These are phyloP conservation scores for Ramularia endophylla DNA, from an alignment of 2,329 filamentous ascomycete genomes.

Conservation along the genomic window DNA sequence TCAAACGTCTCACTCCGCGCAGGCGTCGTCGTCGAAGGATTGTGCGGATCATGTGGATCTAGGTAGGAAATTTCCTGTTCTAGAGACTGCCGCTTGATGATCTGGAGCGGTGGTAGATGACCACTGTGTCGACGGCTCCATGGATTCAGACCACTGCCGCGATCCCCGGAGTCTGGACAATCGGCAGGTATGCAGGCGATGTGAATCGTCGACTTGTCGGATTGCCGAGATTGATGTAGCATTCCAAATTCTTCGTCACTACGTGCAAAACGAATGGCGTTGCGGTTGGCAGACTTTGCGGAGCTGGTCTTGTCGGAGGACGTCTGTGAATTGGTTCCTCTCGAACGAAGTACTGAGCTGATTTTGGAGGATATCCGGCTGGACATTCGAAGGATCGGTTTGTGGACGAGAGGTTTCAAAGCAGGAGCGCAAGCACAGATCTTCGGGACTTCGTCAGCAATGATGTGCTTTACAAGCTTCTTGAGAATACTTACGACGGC, in stretches of 20 bases:
- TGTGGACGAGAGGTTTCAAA: conserved; percentile 29
- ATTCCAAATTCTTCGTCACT: background rate
- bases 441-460: conserved; percentile 14
- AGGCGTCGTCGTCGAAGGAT: too few relatives aligned
- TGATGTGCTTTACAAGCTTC: background rate
- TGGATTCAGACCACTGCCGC: background rate
- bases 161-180: too few relatives aligned
- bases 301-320: background rate
- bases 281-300: too few relatives aligned
- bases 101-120: conserved; percentile 10
- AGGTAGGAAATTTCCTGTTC: conserved; percentile 16
- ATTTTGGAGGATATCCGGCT: conserved; percentile 18
- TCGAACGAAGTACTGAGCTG: conserved; percentile 17
- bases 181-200: too few relatives aligned
- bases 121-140: background rate
- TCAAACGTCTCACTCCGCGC: too few relatives aligned
- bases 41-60: background rate
- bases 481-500: conserved; percentile 35
- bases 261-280: too few relatives aligned
- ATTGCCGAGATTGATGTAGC: background rate
- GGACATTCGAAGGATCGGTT: conserved; percentile 16
- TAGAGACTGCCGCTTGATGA: conserved; percentile 17
- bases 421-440: conserved; percentile 36
- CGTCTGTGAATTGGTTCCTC: conserved; percentile 1
- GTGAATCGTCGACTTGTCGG: too few relatives aligned